These are phyloP conservation scores for Monilinia polystroma DNA, from an alignment of 2,329 filamentous ascomycete species.

Conservation along the genomic window DNA sequence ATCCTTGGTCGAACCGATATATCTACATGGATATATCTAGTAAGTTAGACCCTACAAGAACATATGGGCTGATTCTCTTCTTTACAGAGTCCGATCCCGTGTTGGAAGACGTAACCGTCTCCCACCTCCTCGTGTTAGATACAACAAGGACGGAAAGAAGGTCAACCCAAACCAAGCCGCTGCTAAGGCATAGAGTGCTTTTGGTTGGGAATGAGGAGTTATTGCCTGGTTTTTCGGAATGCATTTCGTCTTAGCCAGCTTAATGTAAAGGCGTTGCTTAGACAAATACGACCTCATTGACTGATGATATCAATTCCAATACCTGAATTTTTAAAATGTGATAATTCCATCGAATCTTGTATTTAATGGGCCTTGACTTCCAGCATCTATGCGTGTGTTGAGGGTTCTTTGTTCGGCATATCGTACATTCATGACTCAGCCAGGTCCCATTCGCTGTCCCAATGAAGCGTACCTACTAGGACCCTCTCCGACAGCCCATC, in stretches of 20 bases:
- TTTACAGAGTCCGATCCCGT: conserved; percentile 84
- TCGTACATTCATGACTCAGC: too few species aligned
- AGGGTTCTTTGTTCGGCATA: too few species aligned
- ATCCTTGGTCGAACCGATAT: conserved; percentile 54
- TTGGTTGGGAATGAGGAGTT: conserved; percentile 21
- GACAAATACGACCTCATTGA: conserved; percentile 24
- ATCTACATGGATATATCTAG: neutral
- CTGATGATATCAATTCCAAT: conserved; percentile 10
- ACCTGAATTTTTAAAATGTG: neutral
- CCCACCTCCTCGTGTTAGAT: conserved; percentile 93
- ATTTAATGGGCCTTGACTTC: neutral
- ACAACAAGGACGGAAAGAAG: conserved; percentile 99
- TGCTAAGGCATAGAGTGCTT: conserved; percentile 38
- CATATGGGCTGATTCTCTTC: conserved; percentile 35
- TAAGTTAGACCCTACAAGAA: conserved; percentile 46
- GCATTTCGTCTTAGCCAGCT: conserved; percentile 21
- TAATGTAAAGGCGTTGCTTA: conserved; percentile 24
- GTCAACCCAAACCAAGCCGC: conserved; percentile 57
- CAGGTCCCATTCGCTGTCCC: too few species aligned
- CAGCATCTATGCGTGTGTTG: neutral
- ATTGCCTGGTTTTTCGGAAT: conserved; percentile 22
- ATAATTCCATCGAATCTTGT: neutral
- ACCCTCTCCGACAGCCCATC: neutral
- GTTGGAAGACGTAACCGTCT: conserved; percentile 98
- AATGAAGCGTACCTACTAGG: too few species aligned